Evolutionary conservation across 148 eudicot genomes (phyloP).

Genomic region (Hydrangea macrophylla): DNA sequence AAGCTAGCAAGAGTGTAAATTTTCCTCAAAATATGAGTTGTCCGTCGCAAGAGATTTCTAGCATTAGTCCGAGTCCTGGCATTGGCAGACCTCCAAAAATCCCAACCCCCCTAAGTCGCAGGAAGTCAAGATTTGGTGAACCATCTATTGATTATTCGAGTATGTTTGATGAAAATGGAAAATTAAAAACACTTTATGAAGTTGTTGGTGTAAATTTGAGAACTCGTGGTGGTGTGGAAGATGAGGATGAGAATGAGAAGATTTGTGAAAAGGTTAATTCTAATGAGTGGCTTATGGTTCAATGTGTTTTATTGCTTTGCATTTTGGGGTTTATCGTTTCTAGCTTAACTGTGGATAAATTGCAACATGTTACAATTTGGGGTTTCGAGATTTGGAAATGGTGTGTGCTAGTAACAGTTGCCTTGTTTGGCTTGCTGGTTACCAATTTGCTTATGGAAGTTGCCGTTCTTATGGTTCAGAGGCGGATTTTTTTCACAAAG

Average conservation of each 20-base stretch:
- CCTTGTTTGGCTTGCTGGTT: conserved; percentile 69
- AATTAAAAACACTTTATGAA: conserved; percentile 17
- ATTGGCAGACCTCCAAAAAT: conserved; percentile 45
- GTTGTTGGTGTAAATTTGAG: conserved; percentile 20
- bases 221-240: conserved; percentile 22
- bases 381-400: conserved; percentile 69
- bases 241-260: conserved; percentile 60
- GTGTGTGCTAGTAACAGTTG: conserved; percentile 60
- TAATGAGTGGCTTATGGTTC: conserved; percentile 46
- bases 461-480: conserved; percentile 62
- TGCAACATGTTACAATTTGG: conserved; percentile 29
- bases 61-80: conserved; percentile 36
- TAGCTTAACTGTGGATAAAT: conserved; percentile 43
- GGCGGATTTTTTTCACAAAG: conserved; percentile 57
- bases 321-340: conserved; percentile 39
- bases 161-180: conserved; percentile 25
- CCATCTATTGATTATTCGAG: conserved; percentile 33
- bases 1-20: conserved; percentile 17
- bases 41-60: conserved; percentile 43
- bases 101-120: conserved; percentile 41
- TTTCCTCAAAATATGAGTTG: conserved; percentile 16
- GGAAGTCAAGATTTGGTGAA: conserved; percentile 80
- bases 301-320: conserved; percentile 41
- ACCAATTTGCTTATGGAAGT: conserved; percentile 60
- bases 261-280: conserved; percentile 61